A percentile compares a stretch with the other conserved stretches of the same genome.
These are phyloP conservation scores for Remersonia thermophila DNA, from an alignment of 2,329 filamentous ascomycete genomes.

Conservation along the genomic window DNA sequence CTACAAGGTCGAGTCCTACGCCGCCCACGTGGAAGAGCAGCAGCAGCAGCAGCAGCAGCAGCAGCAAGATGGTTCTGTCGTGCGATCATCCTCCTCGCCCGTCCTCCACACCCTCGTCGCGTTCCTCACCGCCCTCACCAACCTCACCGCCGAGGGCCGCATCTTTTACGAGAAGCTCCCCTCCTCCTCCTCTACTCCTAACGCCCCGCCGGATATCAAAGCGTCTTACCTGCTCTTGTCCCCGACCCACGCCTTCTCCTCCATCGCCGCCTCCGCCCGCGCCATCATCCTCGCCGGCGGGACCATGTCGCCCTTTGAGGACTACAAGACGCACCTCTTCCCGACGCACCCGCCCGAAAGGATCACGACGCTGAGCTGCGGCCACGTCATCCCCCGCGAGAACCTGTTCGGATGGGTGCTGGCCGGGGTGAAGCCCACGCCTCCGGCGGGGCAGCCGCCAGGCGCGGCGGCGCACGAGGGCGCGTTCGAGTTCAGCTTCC, in stretches of 20 bases:
- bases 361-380: slow-evolving; percentile 77
- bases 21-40: slow-evolving; percentile 45
- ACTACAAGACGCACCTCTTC: slow-evolving; percentile 79
- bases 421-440: slow-evolving; percentile 27
- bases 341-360: slow-evolving; percentile 52
- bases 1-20: slow-evolving; percentile 87
- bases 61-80: slow-evolving; percentile 35
- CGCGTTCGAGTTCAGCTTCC: slow-evolving; percentile 78
- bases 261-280: slow-evolving; percentile 71
- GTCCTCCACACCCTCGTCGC: slow-evolving; percentile 44
- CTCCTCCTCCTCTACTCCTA: not conserved
- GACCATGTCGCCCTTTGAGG: slow-evolving; percentile 93
- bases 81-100: slow-evolving; percentile 33
- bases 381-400: slow-evolving; percentile 76
- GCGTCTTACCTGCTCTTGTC: slow-evolving; percentile 83
- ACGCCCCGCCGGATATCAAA: slow-evolving; percentile 36
- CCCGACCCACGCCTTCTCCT: slow-evolving; percentile 80
- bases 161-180: slow-evolving; percentile 47
- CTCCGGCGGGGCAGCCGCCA: slow-evolving; percentile 9
- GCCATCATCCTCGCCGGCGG: slow-evolving; percentile 87
- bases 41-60: slow-evolving; percentile 21
- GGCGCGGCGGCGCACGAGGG: slow-evolving; percentile 21
- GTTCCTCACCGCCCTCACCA: slow-evolving; percentile 72
- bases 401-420: slow-evolving; percentile 74
- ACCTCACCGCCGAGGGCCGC: slow-evolving; percentile 61